A percentile compares a stretch with the other conserved stretches of the same genome.
Conservation (phyloP, 2,329 filamentous ascomycete species). For the Ophiostoma fasciatum region DNA sequence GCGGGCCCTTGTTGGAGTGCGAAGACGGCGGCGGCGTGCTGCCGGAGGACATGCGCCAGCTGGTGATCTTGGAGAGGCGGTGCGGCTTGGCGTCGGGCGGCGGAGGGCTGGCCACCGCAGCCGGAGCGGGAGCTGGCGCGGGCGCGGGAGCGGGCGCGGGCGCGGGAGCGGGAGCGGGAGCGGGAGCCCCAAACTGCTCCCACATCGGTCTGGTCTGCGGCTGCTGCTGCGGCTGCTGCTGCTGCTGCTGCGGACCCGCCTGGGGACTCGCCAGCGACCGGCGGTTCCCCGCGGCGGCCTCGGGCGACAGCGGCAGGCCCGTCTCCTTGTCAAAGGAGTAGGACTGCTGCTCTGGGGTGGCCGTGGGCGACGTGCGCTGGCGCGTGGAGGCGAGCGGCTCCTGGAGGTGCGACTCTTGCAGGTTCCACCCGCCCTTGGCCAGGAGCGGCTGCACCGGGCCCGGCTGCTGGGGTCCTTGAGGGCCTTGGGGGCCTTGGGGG, state of each 20-base stretch:
- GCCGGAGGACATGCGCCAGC: slow-evolving; percentile 11
- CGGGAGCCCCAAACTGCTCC: too few species aligned
- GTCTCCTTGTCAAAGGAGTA: slow-evolving; percentile 39
- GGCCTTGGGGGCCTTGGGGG: slow-evolving; percentile 1
- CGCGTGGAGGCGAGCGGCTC: slow-evolving; percentile 29
- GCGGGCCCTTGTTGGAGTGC: slow-evolving; percentile 1
- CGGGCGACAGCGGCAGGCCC: slow-evolving; percentile 15
- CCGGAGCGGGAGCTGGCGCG: not conserved
- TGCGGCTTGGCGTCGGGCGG: slow-evolving; percentile 8
- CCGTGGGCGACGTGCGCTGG: slow-evolving; percentile 19
- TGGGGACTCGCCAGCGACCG: slow-evolving; percentile 4
- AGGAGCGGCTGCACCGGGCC: slow-evolving; percentile 27
- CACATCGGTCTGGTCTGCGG: not conserved
- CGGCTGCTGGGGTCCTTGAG: slow-evolving; percentile 14
- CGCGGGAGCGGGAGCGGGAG: too few species aligned
- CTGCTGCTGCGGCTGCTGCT: not conserved
- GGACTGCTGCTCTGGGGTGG: slow-evolving; percentile 13
- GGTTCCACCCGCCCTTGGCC: slow-evolving; percentile 34
- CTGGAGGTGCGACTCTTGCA: slow-evolving; percentile 38
- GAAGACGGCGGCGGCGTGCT: slow-evolving; percentile 8
- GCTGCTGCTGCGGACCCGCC: not conserved
- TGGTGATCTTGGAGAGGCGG: slow-evolving; percentile 7
- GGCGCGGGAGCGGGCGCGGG: too few species aligned
- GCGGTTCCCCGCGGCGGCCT: not conserved
- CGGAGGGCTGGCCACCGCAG: too few species aligned